phyloP scores from a whole-genome alignment of 208 protist species.

The Paratrypanosoma confusum region DNA sequence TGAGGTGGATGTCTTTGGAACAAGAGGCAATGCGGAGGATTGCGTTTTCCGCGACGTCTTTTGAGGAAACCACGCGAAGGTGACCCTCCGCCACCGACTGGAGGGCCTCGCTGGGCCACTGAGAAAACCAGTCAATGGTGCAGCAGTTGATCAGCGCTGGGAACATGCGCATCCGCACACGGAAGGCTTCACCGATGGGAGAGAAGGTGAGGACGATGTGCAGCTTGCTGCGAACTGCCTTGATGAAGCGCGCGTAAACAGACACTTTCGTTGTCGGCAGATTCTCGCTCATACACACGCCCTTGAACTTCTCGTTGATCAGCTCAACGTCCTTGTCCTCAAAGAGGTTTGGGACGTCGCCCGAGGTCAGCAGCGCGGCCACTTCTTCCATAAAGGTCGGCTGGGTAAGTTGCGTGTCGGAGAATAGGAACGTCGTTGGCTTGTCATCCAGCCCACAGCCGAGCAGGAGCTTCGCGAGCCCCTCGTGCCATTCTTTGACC shows the following conservation, averaged over 20 bases:
- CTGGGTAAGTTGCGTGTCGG: conserved; percentile 95
- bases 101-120: conserved; percentile 94
- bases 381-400: conserved; percentile 97
- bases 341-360: conserved; percentile 97
- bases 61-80: conserved; percentile 13
- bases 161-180: conserved; percentile 95
- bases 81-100: conserved; percentile 84
- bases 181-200: conserved; percentile 92
- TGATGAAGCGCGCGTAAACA: conserved; percentile 92
- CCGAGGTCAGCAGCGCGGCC: conserved; percentile 93
- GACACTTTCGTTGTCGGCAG: conserved; percentile 92
- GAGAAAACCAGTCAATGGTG: conserved; percentile 98
- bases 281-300: conserved; percentile 82
- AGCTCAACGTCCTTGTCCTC: conserved; percentile 92
- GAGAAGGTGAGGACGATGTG: conserved; percentile 95
- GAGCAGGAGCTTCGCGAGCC: conserved; percentile 87
- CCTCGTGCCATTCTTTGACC: conserved; percentile 93
- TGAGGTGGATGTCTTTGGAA: conserved; percentile 90
- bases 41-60: conserved; percentile 4
- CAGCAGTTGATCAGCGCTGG: conserved; percentile 96
- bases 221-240: conserved; percentile 89
- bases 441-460: conserved; percentile 94
- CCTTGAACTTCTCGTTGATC: conserved; percentile 91
- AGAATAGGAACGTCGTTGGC: conserved; percentile 94
- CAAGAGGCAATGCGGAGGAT: conserved; percentile 46